phyloP scores from a whole-genome alignment of 805 yeast species.

The Candida multigemmis region DNA sequence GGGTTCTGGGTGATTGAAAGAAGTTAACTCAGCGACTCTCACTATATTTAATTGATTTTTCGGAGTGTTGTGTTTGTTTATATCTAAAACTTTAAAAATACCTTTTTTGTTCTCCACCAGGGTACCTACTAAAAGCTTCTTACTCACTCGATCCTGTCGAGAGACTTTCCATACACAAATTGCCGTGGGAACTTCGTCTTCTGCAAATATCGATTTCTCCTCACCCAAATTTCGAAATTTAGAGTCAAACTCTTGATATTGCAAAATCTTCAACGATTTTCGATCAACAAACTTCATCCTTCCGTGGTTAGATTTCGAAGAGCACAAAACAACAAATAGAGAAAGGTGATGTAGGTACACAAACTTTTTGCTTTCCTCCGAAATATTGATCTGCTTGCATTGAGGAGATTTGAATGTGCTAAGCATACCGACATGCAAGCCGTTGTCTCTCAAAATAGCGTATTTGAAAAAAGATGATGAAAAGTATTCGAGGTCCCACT shows the following conservation, averaged over 20 bases:
- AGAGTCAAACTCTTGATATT: conserved; percentile 12
- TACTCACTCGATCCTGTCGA: conserved; percentile 18
- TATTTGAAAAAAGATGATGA: too few relatives aligned
- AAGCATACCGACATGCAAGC: conserved; percentile 18
- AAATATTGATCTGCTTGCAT: conserved; percentile 17
- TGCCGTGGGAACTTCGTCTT: conserved; percentile 10
- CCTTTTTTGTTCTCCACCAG: conserved; percentile 9
- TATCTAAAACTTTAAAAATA: conserved; percentile 25
- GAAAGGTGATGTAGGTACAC: conserved; percentile 17
- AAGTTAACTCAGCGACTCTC: conserved; percentile 19
- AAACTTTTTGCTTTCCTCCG: conserved; percentile 24
- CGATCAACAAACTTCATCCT: conserved; percentile 26
- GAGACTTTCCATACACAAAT: conserved; percentile 32
- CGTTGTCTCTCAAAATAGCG: conserved; percentile 33
- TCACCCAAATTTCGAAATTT: conserved; percentile 5
- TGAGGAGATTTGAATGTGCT: conserved; percentile 13
- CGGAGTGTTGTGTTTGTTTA: conserved; percentile 9
- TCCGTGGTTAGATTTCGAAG: conserved; percentile 13
- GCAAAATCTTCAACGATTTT: conserved; percentile 13
- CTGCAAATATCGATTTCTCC: conserved; percentile 10
- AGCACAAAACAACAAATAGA: conserved; percentile 20
- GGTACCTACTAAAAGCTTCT: conserved; percentile 18
- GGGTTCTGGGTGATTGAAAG: conserved; percentile 22
- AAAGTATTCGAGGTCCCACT: conserved; percentile 2
- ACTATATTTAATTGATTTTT: conserved; percentile 8